Base-by-base conservation (phyloP, 768 basidiomycete species). In the Holtermanniella nyarrowii region DNA sequence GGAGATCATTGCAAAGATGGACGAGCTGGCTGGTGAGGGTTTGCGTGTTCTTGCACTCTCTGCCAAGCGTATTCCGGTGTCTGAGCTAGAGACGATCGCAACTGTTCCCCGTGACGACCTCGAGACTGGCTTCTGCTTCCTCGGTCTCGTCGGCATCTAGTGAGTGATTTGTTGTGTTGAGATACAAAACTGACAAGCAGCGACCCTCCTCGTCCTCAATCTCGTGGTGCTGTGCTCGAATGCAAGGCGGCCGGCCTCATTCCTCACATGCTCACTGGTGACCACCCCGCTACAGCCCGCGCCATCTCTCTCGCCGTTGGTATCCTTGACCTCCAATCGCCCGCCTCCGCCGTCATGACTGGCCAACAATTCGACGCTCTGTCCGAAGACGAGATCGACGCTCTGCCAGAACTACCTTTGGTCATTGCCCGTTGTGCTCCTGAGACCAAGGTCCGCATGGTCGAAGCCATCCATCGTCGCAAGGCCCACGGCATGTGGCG, bases 401-500 rank as follows among this genome's bases (percentile, higher is more conserved):
- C 65, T 0, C 61, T 77, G 5, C 70, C 71, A 1, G 60, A 72
- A 52, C 72, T 81, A 3, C 80, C 80, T 0, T 73, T 80, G 13
- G 80, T 81, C 47, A 76, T 82, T 53, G 80, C 80, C 47, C 76
- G 80, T 24, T 81, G 80, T 61, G 78, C 78, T 0, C 79, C 71
- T 1, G 69, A 69, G 52, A 73, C 70, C 20, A 70, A 71, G 53
- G 61, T 61, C 24, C 42, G 56, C 25, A 50, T 50, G 48, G 79
- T 81, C 42, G 77, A 80, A 50, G 80, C 79, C 13, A 76, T 79
- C 5, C 79, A 80, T 58, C 74, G 80, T 26, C 72, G 80, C 26
- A 76, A 75, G 47, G 75, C 77, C 44, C 31, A 37, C 16, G 31
- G 31, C 31, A 37, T 37, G 31, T 37, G 31, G 31, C 31, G 31